These are phyloP conservation scores for Tardiomyces digboiensis DNA, from an alignment of 1,139 yeast species.

Conservation along the genomic window DNA sequence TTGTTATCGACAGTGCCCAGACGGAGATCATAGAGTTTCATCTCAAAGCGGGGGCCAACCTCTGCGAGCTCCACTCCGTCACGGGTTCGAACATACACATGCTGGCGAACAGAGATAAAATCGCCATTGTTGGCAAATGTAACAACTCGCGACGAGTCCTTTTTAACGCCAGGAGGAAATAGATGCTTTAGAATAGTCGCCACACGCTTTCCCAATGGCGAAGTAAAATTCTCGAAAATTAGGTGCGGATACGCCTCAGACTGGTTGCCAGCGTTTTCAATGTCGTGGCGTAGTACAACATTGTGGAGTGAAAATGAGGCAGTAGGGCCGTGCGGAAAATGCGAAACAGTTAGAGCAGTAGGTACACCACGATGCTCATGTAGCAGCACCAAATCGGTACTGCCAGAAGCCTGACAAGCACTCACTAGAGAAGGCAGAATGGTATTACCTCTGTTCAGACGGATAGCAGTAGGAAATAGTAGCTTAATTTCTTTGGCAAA, in stretches of 20 bases:
- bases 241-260: constrained; percentile 92
- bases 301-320: constrained; percentile 91
- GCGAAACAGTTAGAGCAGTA: constrained; percentile 83
- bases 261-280: constrained; percentile 76
- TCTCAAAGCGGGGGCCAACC: constrained; percentile 97
- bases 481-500: constrained; percentile 89
- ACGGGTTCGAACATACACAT: constrained; percentile 80
- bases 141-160: constrained; percentile 79
- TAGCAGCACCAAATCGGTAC: constrained; percentile 74
- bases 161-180: constrained; percentile 96
- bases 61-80: constrained; percentile 89
- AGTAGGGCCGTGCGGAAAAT: constrained; percentile 98
- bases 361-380: constrained; percentile 99
- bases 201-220: constrained; percentile 76
- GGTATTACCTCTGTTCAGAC: constrained; percentile 90
- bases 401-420: constrained; percentile 67
- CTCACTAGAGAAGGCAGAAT: constrained; percentile 77
- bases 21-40: constrained; percentile 81
- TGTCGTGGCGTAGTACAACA: constrained; percentile 90
- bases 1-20: constrained; percentile 89
- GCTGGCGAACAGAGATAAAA: constrained; percentile 90
- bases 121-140: constrained; percentile 89
- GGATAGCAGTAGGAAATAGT: constrained; percentile 80
- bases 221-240: constrained; percentile 84
- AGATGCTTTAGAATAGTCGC: constrained; percentile 74